These are phyloP conservation scores for Fusarium sp. DNA, from an alignment of 2,329 filamentous ascomycete genomes.

Conservation along the genomic window DNA sequence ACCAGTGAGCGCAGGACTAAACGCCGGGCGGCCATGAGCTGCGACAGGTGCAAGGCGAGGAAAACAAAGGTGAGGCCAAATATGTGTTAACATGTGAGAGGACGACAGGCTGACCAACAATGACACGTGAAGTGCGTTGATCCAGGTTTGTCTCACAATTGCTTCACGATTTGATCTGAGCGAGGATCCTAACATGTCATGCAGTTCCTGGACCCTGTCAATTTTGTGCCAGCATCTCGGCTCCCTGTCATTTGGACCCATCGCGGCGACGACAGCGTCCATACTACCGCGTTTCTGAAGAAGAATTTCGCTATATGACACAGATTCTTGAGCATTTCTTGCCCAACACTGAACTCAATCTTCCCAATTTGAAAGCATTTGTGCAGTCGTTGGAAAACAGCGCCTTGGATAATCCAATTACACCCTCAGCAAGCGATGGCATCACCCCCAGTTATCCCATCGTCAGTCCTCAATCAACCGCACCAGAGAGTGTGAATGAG, in stretches of 20 bases:
- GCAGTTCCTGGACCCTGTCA: constrained; percentile 18
- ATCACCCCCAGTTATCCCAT: neutral
- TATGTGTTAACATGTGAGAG: neutral
- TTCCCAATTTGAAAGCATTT: constrained; percentile 9
- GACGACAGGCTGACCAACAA: neutral
- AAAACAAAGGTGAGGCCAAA: constrained; percentile 14
- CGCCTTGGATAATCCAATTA: neutral
- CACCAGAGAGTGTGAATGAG: neutral
- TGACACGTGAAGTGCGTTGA: constrained; percentile 10
- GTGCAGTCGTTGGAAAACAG: neutral
- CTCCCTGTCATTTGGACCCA: constrained; percentile 15
- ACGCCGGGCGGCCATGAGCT: constrained; percentile 18
- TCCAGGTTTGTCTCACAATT: constrained; percentile 3
- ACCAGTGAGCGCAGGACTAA: constrained; percentile 9
- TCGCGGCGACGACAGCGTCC: constrained; percentile 17
- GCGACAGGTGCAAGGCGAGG: constrained; percentile 13
- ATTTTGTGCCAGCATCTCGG: constrained; percentile 18
- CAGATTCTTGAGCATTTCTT: constrained; percentile 19
- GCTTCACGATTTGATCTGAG: neutral
- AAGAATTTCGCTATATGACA: constrained; percentile 24
- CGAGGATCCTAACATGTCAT: neutral
- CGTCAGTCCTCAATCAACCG: neutral
- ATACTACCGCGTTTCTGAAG: constrained; percentile 16
- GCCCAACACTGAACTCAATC: constrained; percentile 15
- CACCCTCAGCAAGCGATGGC: neutral